A percentile compares a stretch with the other conserved stretches of the same genome.
phyloP scores from a whole-genome alignment of 163 green algal species.

The Smithsoniella earleae region DNA sequence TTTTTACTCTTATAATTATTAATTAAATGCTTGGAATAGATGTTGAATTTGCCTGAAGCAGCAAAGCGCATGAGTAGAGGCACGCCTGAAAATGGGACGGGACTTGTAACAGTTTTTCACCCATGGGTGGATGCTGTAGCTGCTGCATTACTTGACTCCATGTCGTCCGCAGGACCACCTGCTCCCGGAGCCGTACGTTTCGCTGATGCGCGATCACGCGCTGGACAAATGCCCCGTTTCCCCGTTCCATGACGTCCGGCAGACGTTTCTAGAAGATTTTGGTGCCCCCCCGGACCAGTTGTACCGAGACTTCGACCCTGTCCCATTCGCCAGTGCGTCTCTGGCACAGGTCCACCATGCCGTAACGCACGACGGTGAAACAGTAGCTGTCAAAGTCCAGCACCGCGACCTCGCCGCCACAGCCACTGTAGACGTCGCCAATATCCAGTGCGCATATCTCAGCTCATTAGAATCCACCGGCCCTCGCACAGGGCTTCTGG shows the following conservation, averaged over 20 bases:
- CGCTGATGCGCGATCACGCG: slow-evolving; percentile 63
- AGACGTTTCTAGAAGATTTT: slow-evolving; percentile 50
- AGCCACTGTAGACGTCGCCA: slow-evolving; percentile 60
- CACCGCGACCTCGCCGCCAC: slow-evolving; percentile 70
- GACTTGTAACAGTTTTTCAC: too few species aligned
- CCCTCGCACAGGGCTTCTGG: too few species aligned
- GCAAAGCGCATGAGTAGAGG: background rate
- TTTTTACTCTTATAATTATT: background rate
- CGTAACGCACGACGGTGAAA: slow-evolving; percentile 45
- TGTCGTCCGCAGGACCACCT: slow-evolving; percentile 68
- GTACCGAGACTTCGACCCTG: slow-evolving; percentile 55
- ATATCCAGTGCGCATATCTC: slow-evolving; percentile 45
- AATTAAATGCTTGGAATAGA: background rate
- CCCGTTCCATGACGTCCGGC: slow-evolving; percentile 41
- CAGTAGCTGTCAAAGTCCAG: slow-evolving; percentile 85
- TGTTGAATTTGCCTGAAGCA: background rate
- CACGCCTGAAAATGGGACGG: background rate
- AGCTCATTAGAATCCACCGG: too few species aligned
- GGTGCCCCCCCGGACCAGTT: slow-evolving; percentile 51
- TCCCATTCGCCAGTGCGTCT: slow-evolving; percentile 71
- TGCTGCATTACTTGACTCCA: background rate
- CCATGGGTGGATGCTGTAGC: too few species aligned
- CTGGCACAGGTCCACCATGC: slow-evolving; percentile 85
- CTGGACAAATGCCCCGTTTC: slow-evolving; percentile 70
- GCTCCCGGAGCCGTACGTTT: slow-evolving; percentile 75